Evolutionary conservation across 2,329 filamentous ascomycete species (phyloP), one percentile per base, ranked within the genome.

Genomic region (Beauveria varroae): DNA sequence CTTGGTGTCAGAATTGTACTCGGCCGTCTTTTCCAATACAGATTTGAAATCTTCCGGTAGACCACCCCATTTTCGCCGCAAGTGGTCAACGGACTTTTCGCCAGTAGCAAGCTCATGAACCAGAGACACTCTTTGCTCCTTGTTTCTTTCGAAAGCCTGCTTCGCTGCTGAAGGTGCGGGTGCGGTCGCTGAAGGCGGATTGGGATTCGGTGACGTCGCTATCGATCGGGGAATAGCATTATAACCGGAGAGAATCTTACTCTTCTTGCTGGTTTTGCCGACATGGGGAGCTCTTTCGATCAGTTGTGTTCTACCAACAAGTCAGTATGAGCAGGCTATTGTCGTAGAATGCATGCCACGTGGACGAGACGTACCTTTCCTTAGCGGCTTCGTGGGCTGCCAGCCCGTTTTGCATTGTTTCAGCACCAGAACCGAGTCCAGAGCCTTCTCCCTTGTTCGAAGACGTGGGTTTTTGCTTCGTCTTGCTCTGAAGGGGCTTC

Each of bases 101-200:
- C 77, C 73, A 7, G 81, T 78, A 37, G 85, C 85, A 22, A 88
- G 73, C 65, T 86, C 81, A 69, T 88, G 85, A 30, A 88, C 82
- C 22, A 88, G 74, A 26, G 80, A 75, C 61, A 71, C 75, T 67
- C 79, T 76, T 63, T 79, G 78, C 57, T 80, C 81, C 69, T 84
- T 84, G 46, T 80, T 79, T 65, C 79, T 76, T 66, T 83, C 80
- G 41, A 80, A 68, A 37, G 78, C 72, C 64, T 82, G 78, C 63
- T 84, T 78, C 1, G 81, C 79, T 20, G 81, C 75, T 12, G 79
- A 79, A 26, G 79, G 73, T 10, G 76, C 76, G 1, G 81, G 78
- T 4, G 78, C 80, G 14, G 80, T 69, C 2, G 78, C 76, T 0
- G 84, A 84, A 3, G 85, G 87, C 24, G 76, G 79, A 61, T 78